These are phyloP conservation scores for Aegilops umbellulata DNA, from an alignment of 176 grass and related monocot genomes.

Conservation along the genomic window DNA sequence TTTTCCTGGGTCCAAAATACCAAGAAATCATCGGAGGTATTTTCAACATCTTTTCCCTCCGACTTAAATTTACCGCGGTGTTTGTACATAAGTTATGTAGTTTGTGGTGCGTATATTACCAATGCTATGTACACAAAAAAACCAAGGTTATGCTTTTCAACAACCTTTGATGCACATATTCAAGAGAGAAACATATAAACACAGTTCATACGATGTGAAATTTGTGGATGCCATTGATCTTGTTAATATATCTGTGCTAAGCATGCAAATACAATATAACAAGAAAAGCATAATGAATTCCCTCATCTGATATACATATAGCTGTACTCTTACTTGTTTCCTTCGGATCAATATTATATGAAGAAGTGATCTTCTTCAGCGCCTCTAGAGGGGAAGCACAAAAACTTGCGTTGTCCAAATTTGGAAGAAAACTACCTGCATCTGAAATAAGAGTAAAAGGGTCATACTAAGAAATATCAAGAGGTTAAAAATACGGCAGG, in stretches of 20 bases:
- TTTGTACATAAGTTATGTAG: no score
- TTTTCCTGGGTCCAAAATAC: no score
- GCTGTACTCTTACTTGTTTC: slow-evolving; percentile 48
- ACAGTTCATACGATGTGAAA: not conserved
- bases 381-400: slow-evolving; percentile 29
- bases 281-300: not conserved
- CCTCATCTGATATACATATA: not conserved
- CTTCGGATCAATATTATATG: slow-evolving; percentile 30
- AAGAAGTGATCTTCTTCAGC: slow-evolving; percentile 36
- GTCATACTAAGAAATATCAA: slow-evolving; percentile 25
- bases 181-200: slow-evolving; percentile 8
- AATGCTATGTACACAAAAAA: no score
- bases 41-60: no score
- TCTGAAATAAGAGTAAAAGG: slow-evolving; percentile 24
- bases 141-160: no score
- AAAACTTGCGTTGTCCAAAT: slow-evolving; percentile 28
- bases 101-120: no score
- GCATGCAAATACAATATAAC: slow-evolving; percentile 3
- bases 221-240: slow-evolving; percentile 11
- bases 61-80: no score
- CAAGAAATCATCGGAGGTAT: no score
- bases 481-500: not conserved
- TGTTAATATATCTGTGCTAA: not conserved
- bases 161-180: not conserved
- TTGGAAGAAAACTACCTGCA: slow-evolving; percentile 35